Percentiles rank a stretch among this genome's conserved stretches.
Evolutionary conservation across 2,329 filamentous ascomycete species (phyloP).

Genomic region (Nemania sp.): DNA sequence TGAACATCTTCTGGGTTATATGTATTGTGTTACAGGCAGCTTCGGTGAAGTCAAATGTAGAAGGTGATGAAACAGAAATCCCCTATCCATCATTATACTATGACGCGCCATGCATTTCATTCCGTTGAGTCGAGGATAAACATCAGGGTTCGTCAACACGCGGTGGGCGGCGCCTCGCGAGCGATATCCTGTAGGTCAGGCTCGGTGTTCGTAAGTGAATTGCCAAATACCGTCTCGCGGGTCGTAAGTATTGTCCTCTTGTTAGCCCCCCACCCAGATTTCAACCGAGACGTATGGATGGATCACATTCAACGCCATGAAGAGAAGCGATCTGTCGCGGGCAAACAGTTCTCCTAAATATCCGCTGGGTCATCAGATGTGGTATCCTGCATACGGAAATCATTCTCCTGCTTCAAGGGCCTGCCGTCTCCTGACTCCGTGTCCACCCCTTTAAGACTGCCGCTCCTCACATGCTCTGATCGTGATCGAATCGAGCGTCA

Average conservation of each 20-base stretch:
- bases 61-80: neutral
- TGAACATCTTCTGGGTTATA: neutral
- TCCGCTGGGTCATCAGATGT: neutral
- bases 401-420: neutral
- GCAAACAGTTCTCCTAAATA: neutral
- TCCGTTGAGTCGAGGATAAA: neutral
- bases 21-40: neutral
- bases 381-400: neutral
- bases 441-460: conserved; percentile 2
- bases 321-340: neutral
- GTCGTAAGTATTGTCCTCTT: neutral
- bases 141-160: neutral
- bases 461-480: neutral
- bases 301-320: neutral
- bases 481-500: neutral
- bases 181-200: neutral
- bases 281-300: neutral
- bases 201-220: neutral
- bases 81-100: neutral
- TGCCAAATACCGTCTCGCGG: neutral
- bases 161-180: neutral
- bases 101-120: neutral
- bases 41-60: neutral
- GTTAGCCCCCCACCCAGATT: neutral
- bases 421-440: neutral